Base-by-base conservation (phyloP, 768 basidiomycete genomes). In the Pulveroboletus sp. region DNA sequence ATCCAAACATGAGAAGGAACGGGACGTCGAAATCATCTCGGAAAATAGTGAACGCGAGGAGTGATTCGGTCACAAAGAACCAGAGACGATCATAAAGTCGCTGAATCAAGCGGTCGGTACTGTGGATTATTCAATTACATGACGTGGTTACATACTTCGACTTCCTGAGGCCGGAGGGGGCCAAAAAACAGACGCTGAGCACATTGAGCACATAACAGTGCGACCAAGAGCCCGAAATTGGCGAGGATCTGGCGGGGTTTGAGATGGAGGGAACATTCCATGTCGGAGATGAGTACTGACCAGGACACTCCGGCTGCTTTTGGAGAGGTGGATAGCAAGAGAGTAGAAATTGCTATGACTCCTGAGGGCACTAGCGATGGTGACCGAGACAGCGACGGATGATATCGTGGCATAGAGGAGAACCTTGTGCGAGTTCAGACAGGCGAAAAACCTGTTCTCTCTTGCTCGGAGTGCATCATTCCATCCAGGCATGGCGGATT, bases 51-150 rank as follows among this genome's bases (percentile, higher is more conserved):
- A 98, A 88, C 1, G 96, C 95, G 44, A 99, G 74, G 32, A 99
- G 75, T 7, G 92, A 94, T 67, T 99, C 96, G 1, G 96, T 98
- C 43, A 98, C 80, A 71, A 96, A 96, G 73, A 94, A 93, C 95
- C 96, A 98, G 28, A 92, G 80, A 56, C 91, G 80, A 65, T 98
- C 95, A 67, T 97, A 96, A 1, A 99, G 76, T 27, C 94, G 86
- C 95, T 99, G 63, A 15, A 30, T 27, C n/a, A 14, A 46, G n/a
- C 6, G 46, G 52, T 39, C 40, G 21, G 41, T 11, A 27, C 24
- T 6, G 7, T 26, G 7, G n/a, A 43, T 32, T 15, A 3, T 44
- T 35, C 41, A 31, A 36, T 27, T 17, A 39, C 5, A 55, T 21
- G 36, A 24, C 7, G 8, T 37, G 36, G 26, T 18, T 9, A 65